Conservation (phyloP, 2,329 filamentous ascomycete genomes). For the Septoria petroselini region DNA sequence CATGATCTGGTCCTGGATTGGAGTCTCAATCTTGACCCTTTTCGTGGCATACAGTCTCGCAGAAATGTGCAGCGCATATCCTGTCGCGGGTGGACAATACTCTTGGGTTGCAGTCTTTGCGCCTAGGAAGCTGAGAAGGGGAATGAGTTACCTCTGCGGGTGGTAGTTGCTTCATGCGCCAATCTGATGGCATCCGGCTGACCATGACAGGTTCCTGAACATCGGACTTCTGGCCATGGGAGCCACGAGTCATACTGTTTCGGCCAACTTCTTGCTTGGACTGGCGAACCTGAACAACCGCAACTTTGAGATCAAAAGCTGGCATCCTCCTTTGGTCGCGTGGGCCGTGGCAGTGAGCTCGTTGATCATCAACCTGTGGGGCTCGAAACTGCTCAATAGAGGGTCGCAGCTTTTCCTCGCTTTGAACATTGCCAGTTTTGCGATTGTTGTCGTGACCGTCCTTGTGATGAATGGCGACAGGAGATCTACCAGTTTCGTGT, state of each 20-base stretch:
- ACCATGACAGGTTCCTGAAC: conserved; percentile 6
- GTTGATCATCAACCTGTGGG: conserved; percentile 50
- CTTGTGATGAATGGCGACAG: conserved; percentile 55
- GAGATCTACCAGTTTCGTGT: conserved; percentile 54
- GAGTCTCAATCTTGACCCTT: conserved; percentile 51
- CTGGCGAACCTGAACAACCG: conserved; percentile 54
- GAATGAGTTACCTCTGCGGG: conserved; percentile 39
- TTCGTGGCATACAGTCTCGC: conserved; percentile 58
- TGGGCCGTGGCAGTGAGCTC: conserved; percentile 50
- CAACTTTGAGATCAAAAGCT: conserved; percentile 52
- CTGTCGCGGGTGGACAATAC: conserved; percentile 57
- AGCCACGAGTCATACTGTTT: conserved; percentile 42
- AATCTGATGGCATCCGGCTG: neutral
- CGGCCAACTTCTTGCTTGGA: conserved; percentile 56
- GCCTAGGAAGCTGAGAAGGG: conserved; percentile 41
- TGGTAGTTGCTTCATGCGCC: conserved; percentile 25
- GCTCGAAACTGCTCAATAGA: conserved; percentile 51
- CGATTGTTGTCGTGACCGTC: conserved; percentile 53
- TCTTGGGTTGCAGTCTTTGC: conserved; percentile 58
- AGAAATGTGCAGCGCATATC: conserved; percentile 57
- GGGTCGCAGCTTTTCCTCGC: conserved; percentile 51
- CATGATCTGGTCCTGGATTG: conserved; percentile 58
- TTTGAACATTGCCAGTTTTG: conserved; percentile 55
- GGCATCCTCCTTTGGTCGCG: conserved; percentile 55
- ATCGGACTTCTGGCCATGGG: conserved; percentile 34